Evolutionary conservation across 176 grass and related monocot species (phyloP), one percentile per base, ranked within the genome.

Genomic region (Carex cristatella): DNA sequence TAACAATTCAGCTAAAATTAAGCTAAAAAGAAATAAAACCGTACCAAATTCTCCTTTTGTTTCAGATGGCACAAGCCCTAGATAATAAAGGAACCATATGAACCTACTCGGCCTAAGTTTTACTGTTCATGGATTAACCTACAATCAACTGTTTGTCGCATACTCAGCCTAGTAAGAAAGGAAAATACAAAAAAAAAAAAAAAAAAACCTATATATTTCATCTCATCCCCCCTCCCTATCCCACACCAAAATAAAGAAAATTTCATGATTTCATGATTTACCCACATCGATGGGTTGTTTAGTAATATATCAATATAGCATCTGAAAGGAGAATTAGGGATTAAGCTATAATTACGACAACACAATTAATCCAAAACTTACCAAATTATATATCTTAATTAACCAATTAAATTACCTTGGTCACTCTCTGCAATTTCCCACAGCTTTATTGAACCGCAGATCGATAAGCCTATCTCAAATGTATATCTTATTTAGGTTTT

Each of bases 401-500:
- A 14, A 65, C 19, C 53, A 58, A 57, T 79, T 56, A 77, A 16
- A 56, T 71, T 71, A 71, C 53, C 60, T 83, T 91, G 91, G 86
- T 68, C 89, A 87, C 86, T 93, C 81, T 83, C 84, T 91, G 88
- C 65, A 87, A 91, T 93, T 97, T 97, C 89, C 94, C 94, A 97
- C 94, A 94, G 90, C 89, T 94, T 92, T 97, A 97, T 97, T 97
- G 94, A 97, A 97, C 94, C 87, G 86, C 86, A 86, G 15, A 67
- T 60, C 33, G 33, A 54, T 31, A 68, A 51, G 86, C 1, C 86
- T 67, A 87, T 91, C 51, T 58, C 8, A 37, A 12, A 54, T 42
- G 37, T 23, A 40, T 32, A 3, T 79, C 10, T 18, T 69, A 30
- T 2, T 28, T 16, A 77, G 68, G 83, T 59, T 58, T 32, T 51